Evolutionary conservation across 495 filamentous ascomycete species (phyloP).

Genomic region (Xylaria telfairii): DNA sequence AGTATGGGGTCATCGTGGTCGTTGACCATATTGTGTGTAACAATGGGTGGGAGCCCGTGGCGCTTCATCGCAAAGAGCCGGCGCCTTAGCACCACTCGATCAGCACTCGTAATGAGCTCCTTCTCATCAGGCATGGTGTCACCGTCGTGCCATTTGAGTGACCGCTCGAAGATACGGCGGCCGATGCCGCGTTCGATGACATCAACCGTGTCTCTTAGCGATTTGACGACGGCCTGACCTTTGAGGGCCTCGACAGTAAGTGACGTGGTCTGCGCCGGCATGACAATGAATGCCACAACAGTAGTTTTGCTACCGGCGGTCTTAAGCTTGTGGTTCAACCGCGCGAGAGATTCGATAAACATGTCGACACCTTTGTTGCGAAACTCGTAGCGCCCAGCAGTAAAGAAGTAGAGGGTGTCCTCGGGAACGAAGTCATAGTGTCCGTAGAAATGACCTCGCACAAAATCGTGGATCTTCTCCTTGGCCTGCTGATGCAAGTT

Average conservation of each 20-base stretch:
- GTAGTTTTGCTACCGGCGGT: slow-evolving; percentile 84
- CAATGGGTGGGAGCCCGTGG: slow-evolving; percentile 85
- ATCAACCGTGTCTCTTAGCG: slow-evolving; percentile 86
- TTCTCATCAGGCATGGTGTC: slow-evolving; percentile 92
- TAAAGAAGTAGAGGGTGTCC: slow-evolving; percentile 98
- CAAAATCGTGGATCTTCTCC: slow-evolving; percentile 97
- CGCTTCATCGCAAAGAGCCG: slow-evolving; percentile 96
- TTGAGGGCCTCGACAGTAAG: slow-evolving; percentile 95
- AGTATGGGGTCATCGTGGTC: slow-evolving; percentile 92
- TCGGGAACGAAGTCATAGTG: slow-evolving; percentile 97
- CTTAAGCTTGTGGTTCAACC: slow-evolving; percentile 93
- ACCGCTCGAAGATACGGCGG: slow-evolving; percentile 91
- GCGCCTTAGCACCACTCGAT: slow-evolving; percentile 90
- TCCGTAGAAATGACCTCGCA: slow-evolving; percentile 97
- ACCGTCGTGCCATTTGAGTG: slow-evolving; percentile 92
- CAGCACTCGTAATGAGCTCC: slow-evolving; percentile 87
- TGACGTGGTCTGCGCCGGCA: slow-evolving; percentile 97
- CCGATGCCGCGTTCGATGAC: slow-evolving; percentile 90
- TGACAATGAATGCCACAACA: slow-evolving; percentile 98
- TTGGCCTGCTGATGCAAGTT: slow-evolving; percentile 96
- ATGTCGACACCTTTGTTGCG: slow-evolving; percentile 98
- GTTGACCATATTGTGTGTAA: slow-evolving; percentile 99
- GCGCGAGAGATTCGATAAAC: slow-evolving; percentile 96
- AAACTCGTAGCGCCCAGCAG: slow-evolving; percentile 95
- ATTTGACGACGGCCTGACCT: slow-evolving; percentile 97